Base-by-base conservation (phyloP, 345 rosid genomes). In the Syzygium aqueum region DNA sequence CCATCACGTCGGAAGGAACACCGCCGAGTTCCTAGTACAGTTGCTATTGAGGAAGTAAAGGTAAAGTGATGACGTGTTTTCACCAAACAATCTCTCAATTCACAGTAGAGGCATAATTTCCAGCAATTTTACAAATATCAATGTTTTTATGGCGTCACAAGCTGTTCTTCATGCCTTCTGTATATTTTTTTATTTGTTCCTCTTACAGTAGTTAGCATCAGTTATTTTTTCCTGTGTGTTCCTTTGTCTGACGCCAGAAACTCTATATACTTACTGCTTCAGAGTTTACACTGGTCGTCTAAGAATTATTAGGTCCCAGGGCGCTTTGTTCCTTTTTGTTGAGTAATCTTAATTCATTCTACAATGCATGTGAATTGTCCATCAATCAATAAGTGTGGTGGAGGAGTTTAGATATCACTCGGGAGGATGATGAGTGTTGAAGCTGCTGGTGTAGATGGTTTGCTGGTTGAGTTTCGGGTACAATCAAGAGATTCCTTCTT, bases 21-120 rank as follows among this genome's bases (percentile, higher is more conserved):
- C 89, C 98, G 99, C 33, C 99, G 99, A 89, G 99, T 98, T 91
- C 99, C 99, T 52, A 98, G 99, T 93, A 98, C 98, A 53, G 92
- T 98, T 89, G 99, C 99, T 87, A 94, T 98, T 46, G 99, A 96
- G 92, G 99, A 98, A 95, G 99, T 95, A 89, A 93, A 97, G 99
- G 99, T 98, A 90, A 89, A 84, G 33, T 11, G 19, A 56, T 51
- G 59, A 87, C 13, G 40, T 77, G 73, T 56, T 82, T 57, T 28
- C 6, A 4, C 65, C 33, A 46, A 33, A 61, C 37, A 27, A 73
- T 85, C 19, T 61, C 87, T 57, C 37, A 15, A 43, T 43, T 85
- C 51, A 37, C 53, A 54, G 37, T 37, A 46, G 49, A 49, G 73
- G 53, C 52, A 61, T 27, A 59, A 40, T 85, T 85, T 54, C 15